Base-by-base conservation (phyloP, 2,329 filamentous ascomycete species). In the Ophiostoma himal-ulmi region DNA sequence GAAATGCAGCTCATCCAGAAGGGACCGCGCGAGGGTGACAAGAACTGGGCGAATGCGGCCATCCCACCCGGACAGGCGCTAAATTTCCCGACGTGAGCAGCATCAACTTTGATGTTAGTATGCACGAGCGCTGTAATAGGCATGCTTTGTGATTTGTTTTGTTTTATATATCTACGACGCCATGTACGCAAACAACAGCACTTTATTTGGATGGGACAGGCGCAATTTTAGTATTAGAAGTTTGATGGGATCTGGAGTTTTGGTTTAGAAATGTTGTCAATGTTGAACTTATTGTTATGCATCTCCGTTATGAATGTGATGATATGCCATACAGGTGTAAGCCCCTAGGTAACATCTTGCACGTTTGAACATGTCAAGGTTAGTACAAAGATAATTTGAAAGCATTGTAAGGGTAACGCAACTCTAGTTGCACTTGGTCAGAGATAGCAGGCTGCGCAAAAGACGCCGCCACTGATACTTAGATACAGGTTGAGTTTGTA, bases 1-100 rank as follows among this genome's bases (percentile, higher is more conserved):
- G 83, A 84, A 74, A 80, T 88, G 76, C 81, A 81, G 73, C 73
- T 80, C 13, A 75, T 82, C 41, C 74, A 74, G 64, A 20, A 68
- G 72, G 74, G 71, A n/a, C 73, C 76, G 67, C 76, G 77, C 30
- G 74, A 74, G 8, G 76, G 72, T 36, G 77, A 79, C 67, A 74
- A 74, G 69, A 80, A 80, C 72, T 80, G 79, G 79, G 75, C 76
- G 57, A 78, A 79, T 37, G 75, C 74, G 52, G 72, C 74, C 37
- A 78, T 80, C 57, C 79, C 79, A 13, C 71, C 74, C 0, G 79
- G 79, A 8, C 78, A 79, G 73, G 72, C 69, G 6, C 73, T 79
- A 39, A 70, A 77, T 68, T 80, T 80, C 67, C 77, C 73, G 2
- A 69, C 48, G 3, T 70, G n/a, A 67, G 13, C 39, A 44, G 14